Percentiles rank a stretch among this genome's conserved stretches.
phyloP scores from a whole-genome alignment of 768 basidiomycete genomes.

The Suillus subluteus region DNA sequence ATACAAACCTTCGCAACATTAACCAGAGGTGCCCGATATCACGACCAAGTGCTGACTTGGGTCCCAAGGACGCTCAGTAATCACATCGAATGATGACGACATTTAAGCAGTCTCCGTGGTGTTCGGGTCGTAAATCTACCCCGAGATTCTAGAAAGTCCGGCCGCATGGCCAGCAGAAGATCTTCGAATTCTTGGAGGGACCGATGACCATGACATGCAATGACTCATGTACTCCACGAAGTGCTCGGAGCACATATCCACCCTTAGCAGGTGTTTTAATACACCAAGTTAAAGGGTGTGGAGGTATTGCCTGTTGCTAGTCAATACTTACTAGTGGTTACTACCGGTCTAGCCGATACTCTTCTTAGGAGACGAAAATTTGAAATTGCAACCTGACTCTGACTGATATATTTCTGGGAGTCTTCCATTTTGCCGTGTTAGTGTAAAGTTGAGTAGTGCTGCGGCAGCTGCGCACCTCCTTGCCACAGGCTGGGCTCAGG shows the following conservation, averaged over 20 bases:
- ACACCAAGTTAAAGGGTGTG: background rate
- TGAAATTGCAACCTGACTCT: background rate
- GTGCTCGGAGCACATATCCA: too few species aligned
- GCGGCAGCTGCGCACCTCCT: background rate
- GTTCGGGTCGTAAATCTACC: background rate
- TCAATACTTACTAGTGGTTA: too few species aligned
- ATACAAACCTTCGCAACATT: background rate
- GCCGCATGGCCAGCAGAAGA: background rate
- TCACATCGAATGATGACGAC: background rate
- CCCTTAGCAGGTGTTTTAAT: background rate
- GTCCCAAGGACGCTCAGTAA: background rate
- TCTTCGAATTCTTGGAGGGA: background rate
- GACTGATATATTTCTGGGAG: background rate
- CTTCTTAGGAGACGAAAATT: background rate
- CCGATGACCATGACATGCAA: too few species aligned
- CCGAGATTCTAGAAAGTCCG: background rate
- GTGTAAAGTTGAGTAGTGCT: background rate
- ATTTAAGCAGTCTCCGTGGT: too few species aligned
- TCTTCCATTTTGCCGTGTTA: background rate
- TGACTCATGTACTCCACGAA: too few species aligned
- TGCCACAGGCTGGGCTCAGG: background rate
- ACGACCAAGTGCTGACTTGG: background rate
- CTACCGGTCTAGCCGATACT: too few species aligned
- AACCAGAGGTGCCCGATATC: too few species aligned
- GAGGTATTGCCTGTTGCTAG: background rate